Conservation (phyloP, 306 rosid species). For the Sphenostylis stenocarpa region DNA sequence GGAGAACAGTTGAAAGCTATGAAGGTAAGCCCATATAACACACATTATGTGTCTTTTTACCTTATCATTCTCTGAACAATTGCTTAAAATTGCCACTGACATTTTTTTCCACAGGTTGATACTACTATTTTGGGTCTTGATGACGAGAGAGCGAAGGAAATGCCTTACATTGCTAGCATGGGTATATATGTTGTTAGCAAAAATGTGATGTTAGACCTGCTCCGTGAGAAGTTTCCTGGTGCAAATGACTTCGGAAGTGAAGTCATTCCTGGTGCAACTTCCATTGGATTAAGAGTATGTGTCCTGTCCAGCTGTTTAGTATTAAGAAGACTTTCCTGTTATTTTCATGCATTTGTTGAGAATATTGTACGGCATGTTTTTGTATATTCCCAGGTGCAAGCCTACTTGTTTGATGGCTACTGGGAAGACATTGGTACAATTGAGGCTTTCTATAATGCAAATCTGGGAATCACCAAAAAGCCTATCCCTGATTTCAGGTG, state of each 20-base stretch:
- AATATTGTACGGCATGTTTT: neutral
- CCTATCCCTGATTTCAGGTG: slow-evolving; percentile 98
- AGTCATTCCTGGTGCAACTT: slow-evolving; percentile 98
- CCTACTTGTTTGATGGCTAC: slow-evolving; percentile 94
- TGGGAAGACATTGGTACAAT: slow-evolving; percentile 99
- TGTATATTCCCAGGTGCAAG: slow-evolving; percentile 75
- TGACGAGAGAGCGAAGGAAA: slow-evolving; percentile 86
- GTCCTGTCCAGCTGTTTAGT: slow-evolving; percentile 4
- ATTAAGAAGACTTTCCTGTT: neutral
- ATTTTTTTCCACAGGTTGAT: slow-evolving; percentile 69
- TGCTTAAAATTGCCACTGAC: neutral
- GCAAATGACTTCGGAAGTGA: slow-evolving; percentile 99
- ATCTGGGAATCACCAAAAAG: slow-evolving; percentile 93
- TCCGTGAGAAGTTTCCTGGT: slow-evolving; percentile 77
- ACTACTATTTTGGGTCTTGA: slow-evolving; percentile 97
- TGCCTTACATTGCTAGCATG: slow-evolving; percentile 99
- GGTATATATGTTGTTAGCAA: slow-evolving; percentile 98
- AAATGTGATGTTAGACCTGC: slow-evolving; percentile 81
- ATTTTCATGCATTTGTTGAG: slow-evolving; percentile 9
- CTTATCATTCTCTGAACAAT: neutral
- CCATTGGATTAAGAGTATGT: slow-evolving; percentile 89
- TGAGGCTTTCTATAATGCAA: slow-evolving; percentile 98
- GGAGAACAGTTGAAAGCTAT: slow-evolving; percentile 96
- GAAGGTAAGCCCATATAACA: slow-evolving; percentile 50
- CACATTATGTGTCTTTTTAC: neutral